Evolutionary conservation across 169 alveolate genomes (phyloP).

Genomic region (Plasmodium ovale): DNA sequence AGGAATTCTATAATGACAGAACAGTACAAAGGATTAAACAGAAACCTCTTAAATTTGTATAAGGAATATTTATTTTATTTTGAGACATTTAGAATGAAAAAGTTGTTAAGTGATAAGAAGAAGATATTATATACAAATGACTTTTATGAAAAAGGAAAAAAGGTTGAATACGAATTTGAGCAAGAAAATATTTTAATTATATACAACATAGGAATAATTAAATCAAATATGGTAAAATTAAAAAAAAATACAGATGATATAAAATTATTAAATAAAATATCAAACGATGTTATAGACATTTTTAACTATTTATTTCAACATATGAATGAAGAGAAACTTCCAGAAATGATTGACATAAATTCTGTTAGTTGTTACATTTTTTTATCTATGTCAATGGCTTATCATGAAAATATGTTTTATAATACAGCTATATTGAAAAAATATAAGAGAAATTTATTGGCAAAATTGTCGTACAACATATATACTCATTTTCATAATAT

Average conservation of each 20-base stretch:
- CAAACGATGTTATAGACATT: slow-evolving; percentile 41
- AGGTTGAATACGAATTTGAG: slow-evolving; percentile 56
- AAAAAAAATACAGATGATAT: slow-evolving; percentile 41
- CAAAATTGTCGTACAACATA: slow-evolving; percentile 48
- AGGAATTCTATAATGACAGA: slow-evolving; percentile 23
- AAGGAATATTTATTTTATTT: slow-evolving; percentile 76
- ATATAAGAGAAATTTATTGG: slow-evolving; percentile 54
- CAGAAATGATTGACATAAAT: slow-evolving; percentile 37
- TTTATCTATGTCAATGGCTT: slow-evolving; percentile 52
- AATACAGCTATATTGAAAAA: slow-evolving; percentile 64
- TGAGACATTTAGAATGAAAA: slow-evolving; percentile 45
- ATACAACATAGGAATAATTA: slow-evolving; percentile 44
- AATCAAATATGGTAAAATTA: slow-evolving; percentile 27
- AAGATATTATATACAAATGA: slow-evolving; percentile 40
- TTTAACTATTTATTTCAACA: slow-evolving; percentile 54
- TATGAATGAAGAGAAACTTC: slow-evolving; percentile 28
- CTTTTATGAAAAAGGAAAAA: slow-evolving; percentile 47
- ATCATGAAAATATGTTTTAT: slow-evolving; percentile 76
- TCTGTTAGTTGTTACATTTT: slow-evolving; percentile 41
- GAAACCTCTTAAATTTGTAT: slow-evolving; percentile 39
- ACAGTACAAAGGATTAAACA: slow-evolving; percentile 20
- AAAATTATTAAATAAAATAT: slow-evolving; percentile 56
- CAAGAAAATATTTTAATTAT: slow-evolving; percentile 33
- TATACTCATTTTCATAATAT: slow-evolving; percentile 49
- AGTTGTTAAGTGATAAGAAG: slow-evolving; percentile 27